These are phyloP conservation scores for Hygrophila difformis DNA, from an alignment of 257 asterid species.

Conservation along the genomic window DNA sequence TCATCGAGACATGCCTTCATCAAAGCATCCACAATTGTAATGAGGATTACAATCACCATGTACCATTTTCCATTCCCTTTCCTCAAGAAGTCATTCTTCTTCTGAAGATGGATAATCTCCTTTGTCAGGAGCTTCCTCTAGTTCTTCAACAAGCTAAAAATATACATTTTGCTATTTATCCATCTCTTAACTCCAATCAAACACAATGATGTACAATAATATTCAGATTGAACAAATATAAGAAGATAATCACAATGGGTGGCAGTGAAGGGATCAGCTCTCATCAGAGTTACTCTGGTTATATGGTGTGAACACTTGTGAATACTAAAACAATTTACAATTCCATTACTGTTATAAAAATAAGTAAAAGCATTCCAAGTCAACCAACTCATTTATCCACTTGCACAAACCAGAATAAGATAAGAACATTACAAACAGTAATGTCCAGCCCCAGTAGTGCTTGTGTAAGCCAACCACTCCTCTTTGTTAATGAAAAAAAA, in stretches of 20 bases:
- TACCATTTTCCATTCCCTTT: too few species aligned
- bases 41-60: too few species aligned
- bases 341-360: neutral
- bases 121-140: too few species aligned
- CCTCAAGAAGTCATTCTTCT: too few species aligned
- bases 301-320: conserved; percentile 15
- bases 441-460: neutral
- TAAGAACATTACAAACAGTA: neutral
- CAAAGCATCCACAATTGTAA: too few species aligned
- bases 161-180: too few species aligned
- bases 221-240: neutral
- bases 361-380: neutral
- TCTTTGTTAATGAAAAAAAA: neutral
- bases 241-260: neutral
- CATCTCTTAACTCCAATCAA: too few species aligned
- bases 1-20: too few species aligned
- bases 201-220: neutral
- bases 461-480: conserved; percentile 10
- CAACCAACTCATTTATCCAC: neutral
- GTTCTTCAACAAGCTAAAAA: too few species aligned
- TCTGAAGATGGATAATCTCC: too few species aligned
- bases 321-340: too few species aligned
- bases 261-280: conserved; percentile 1
- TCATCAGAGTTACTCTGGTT: neutral
- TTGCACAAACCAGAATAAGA: conserved; percentile 12